phyloP scores from a whole-genome alignment of 306 rosid genomes.

The Cicer bijugum region DNA sequence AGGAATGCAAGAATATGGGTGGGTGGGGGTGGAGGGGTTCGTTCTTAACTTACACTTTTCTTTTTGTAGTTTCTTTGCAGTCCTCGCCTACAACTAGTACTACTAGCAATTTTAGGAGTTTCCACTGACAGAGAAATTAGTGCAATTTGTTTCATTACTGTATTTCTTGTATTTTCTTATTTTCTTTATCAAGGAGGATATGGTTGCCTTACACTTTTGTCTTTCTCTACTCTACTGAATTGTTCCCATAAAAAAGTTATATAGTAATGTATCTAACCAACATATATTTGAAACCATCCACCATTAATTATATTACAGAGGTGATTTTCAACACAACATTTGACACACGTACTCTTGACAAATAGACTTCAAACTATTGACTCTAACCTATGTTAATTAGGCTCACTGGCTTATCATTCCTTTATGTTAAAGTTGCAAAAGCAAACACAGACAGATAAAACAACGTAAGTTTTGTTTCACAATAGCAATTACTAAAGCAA shows the following conservation, averaged over 20 bases:
- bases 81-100: too few relatives aligned
- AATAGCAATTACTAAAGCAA: constrained; percentile 1
- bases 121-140: background rate
- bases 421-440: constrained; percentile 7
- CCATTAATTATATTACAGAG: background rate
- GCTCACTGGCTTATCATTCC: constrained; percentile 11
- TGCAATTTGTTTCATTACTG: background rate
- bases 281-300: background rate
- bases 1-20: too few relatives aligned
- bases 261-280: background rate
- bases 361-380: constrained; percentile 28
- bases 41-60: too few relatives aligned
- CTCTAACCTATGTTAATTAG: background rate
- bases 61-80: too few relatives aligned
- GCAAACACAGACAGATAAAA: constrained; percentile 6
- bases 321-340: background rate
- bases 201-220: background rate
- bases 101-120: background rate
- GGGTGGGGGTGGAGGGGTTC: too few relatives aligned
- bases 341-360: background rate
- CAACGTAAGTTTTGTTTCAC: background rate
- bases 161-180: background rate
- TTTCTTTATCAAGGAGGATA: background rate
- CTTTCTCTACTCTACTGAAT: constrained; percentile 8
- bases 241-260: background rate